Evolutionary conservation across 148 eudicot species (phyloP).

Genomic region (Rhododendron williamsianum): DNA sequence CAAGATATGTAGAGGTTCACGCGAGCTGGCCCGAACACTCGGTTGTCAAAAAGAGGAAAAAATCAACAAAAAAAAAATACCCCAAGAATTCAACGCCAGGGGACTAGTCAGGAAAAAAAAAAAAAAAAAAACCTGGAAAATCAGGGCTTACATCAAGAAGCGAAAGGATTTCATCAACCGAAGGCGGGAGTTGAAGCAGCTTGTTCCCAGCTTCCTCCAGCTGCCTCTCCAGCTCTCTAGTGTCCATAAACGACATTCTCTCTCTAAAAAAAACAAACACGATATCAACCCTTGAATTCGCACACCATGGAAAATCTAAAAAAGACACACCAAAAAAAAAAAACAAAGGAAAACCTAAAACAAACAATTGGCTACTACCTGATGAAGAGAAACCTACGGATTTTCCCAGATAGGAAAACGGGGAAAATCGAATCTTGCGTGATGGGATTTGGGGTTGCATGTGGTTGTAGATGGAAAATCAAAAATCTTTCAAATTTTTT

Average conservation of each 20-base stretch:
- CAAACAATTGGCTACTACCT: neutral
- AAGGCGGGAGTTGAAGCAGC: constrained; percentile 41
- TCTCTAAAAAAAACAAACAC: neutral
- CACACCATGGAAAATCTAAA: neutral
- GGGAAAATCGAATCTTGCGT: neutral
- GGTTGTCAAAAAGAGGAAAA: too few species aligned
- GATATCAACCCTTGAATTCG: neutral
- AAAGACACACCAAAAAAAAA: neutral
- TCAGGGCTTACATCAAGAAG: constrained; percentile 57
- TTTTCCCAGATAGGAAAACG: neutral
- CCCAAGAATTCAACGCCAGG: neutral
- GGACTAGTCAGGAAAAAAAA: neutral
- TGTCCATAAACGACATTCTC: constrained; percentile 32
- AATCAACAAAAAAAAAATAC: too few species aligned
- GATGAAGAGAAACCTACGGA: neutral
- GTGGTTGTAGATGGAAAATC: neutral
- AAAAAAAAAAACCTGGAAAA: neutral
- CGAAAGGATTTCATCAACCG: constrained; percentile 43
- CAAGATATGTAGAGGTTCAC: too few species aligned
- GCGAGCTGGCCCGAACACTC: too few species aligned
- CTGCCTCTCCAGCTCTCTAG: constrained; percentile 40
- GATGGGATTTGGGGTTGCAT: neutral
- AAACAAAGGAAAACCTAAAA: too few species aligned
- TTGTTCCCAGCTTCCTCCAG: constrained; percentile 48
- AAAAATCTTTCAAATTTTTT: too few species aligned